Conservation (phyloP, 805 yeast genomes). For the Wickerhamomyces bovis region DNA sequence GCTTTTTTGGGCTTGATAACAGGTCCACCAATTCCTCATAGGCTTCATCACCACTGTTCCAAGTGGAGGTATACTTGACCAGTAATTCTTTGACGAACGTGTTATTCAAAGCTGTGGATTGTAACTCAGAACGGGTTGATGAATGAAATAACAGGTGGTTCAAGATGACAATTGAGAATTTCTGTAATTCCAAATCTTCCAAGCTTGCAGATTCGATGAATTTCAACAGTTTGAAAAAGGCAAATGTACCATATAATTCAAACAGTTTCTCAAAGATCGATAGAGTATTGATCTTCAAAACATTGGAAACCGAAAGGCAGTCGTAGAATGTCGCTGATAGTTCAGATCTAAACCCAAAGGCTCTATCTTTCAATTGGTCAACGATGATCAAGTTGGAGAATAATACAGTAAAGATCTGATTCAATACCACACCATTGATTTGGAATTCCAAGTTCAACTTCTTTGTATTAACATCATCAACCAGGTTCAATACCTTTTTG, state of each 20-base stretch:
- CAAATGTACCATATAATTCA: slow-evolving; percentile 30
- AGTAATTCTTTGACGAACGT: slow-evolving; percentile 22
- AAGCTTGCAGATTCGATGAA: slow-evolving; percentile 28
- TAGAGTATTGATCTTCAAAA: slow-evolving; percentile 20
- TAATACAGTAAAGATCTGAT: slow-evolving; percentile 12
- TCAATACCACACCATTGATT: slow-evolving; percentile 7
- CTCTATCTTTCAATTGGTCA: slow-evolving; percentile 16
- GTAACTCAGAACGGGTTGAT: neutral
- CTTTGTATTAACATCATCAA: slow-evolving; percentile 3
- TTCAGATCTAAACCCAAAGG: neutral
- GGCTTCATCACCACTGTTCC: slow-evolving; percentile 30
- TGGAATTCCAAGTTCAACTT: slow-evolving; percentile 10
- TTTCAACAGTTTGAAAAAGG: slow-evolving; percentile 29
- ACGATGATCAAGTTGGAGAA: slow-evolving; percentile 9
- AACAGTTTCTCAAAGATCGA: slow-evolving; percentile 30
- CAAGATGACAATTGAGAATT: slow-evolving; percentile 23
- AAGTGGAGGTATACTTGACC: slow-evolving; percentile 20
- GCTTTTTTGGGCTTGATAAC: neutral
- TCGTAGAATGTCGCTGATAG: slow-evolving; percentile 10
- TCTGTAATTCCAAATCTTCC: slow-evolving; percentile 30
- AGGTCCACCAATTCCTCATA: slow-evolving; percentile 15
- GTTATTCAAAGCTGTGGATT: slow-evolving; percentile 16
- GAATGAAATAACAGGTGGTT: slow-evolving; percentile 26
- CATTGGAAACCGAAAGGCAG: slow-evolving; percentile 11
- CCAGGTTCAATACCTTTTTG: slow-evolving; percentile 3